Evolutionary conservation across 2,329 filamentous ascomycete species (phyloP).

Genomic region (Claviceps pazoutovae): DNA sequence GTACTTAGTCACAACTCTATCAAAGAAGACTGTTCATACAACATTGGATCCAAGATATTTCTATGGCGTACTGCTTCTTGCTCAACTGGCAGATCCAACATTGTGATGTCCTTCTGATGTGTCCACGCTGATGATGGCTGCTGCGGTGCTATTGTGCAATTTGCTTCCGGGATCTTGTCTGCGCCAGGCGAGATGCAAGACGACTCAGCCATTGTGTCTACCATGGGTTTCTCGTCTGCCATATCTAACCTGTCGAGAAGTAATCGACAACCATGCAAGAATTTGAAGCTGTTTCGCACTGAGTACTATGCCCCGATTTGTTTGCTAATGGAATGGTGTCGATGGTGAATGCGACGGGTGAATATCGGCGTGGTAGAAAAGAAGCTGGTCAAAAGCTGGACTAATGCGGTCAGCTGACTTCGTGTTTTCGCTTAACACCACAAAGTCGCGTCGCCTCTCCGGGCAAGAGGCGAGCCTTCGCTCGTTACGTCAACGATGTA

Average conservation of each 20-base stretch:
- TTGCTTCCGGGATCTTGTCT: conserved; percentile 11
- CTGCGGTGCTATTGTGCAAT: conserved; percentile 7
- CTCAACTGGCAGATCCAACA: conserved; percentile 29
- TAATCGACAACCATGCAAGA: not conserved
- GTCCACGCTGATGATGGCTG: conserved; percentile 8
- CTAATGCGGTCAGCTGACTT: conserved; percentile 23
- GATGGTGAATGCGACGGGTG: conserved; percentile 1
- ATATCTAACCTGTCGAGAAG: conserved; percentile 9
- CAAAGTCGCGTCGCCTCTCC: conserved; percentile 3
- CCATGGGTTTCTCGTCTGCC: conserved; percentile 16
- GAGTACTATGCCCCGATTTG: not conserved
- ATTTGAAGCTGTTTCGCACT: not conserved
- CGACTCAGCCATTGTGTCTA: conserved; percentile 10
- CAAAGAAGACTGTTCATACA: not conserved
- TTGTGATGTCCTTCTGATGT: conserved; percentile 25
- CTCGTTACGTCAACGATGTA: conserved; percentile 18
- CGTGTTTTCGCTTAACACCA: conserved; percentile 14
- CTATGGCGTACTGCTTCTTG: conserved; percentile 23
- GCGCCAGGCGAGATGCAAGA: conserved; percentile 10
- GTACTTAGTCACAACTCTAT: not conserved
- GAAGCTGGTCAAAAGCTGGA: not conserved
- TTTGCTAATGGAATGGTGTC: not conserved
- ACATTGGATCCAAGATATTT: no score
- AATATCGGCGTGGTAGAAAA: not conserved
- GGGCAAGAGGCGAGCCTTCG: conserved; percentile 2